These are phyloP conservation scores for Penstemon newberryi DNA, from an alignment of 257 asterid genomes.

Conservation along the genomic window DNA sequence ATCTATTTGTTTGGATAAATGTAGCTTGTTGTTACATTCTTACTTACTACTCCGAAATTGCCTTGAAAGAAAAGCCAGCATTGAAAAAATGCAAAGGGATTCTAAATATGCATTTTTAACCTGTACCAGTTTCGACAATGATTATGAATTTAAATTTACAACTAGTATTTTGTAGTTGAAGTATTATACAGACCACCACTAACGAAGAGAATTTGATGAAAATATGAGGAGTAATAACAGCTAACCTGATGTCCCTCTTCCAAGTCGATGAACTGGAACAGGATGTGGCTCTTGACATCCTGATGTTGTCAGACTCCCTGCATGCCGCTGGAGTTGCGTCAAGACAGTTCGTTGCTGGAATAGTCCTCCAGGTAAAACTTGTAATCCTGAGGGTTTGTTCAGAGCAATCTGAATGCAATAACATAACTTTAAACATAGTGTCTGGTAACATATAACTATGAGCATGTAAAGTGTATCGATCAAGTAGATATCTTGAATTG, in stretches of 20 bases:
- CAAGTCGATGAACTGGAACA: conserved; percentile 97
- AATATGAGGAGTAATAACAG: conserved; percentile 20
- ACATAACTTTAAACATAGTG: conserved; percentile 8
- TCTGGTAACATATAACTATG: neutral
- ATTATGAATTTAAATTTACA: conserved; percentile 7
- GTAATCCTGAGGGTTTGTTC: conserved; percentile 88
- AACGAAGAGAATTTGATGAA: conserved; percentile 21
- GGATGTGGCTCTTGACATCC: conserved; percentile 56
- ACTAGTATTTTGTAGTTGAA: conserved; percentile 10
- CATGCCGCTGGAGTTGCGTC: conserved; percentile 80
- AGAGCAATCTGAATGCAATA: conserved; percentile 68
- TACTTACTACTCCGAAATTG: conserved; percentile 9
- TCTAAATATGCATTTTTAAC: conserved; percentile 1
- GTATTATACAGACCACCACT: neutral
- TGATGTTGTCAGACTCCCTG: conserved; percentile 35
- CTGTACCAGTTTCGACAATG: conserved; percentile 4
- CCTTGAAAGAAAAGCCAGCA: conserved; percentile 17
- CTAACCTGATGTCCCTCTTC: conserved; percentile 97
- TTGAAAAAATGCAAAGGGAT: neutral
- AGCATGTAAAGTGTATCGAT: conserved; percentile 15
- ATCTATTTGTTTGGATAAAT: neutral
- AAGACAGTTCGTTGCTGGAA: conserved; percentile 95
- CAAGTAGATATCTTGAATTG: conserved; percentile 13
- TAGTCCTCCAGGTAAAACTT: conserved; percentile 95
- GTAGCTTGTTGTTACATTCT: neutral